A percentile compares a stretch with the other conserved stretches of the same genome.
Evolutionary conservation across 1,284 basidiomycete genomes (phyloP).

Genomic region (Cutaneotrichosporon arboriforme): DNA sequence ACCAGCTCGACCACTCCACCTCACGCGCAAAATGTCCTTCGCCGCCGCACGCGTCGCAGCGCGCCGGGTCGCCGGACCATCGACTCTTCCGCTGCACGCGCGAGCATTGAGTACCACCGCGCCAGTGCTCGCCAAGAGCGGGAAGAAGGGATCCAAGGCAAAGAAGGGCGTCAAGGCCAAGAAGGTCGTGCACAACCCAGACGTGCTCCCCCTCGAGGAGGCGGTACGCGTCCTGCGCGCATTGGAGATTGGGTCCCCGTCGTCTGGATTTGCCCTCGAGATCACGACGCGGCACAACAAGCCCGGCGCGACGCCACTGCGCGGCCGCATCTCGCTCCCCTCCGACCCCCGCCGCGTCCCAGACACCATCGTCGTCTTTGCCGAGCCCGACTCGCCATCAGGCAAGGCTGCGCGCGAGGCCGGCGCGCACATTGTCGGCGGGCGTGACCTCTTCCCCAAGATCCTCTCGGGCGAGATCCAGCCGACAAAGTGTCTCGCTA

Average conservation of each 20-base stretch:
- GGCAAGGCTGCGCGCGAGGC: conserved; percentile 65
- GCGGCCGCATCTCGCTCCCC: conserved; percentile 66
- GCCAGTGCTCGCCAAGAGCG: background rate
- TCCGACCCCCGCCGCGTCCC: conserved; percentile 63
- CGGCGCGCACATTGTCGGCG: conserved; percentile 81
- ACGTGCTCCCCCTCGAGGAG: conserved; percentile 35
- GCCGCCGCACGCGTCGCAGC: conserved; percentile 4
- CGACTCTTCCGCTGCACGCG: background rate
- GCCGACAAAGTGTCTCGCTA: conserved; percentile 57
- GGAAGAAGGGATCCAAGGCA: conserved; percentile 1
- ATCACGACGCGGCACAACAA: conserved; percentile 70
- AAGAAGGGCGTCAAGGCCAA: conserved; percentile 3
- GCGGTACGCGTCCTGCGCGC: conserved; percentile 50
- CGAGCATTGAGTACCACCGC: background rate
- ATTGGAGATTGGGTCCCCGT: conserved; percentile 68
- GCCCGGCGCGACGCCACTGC: conserved; percentile 64
- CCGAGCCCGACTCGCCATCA: conserved; percentile 52
- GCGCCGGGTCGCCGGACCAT: conserved; percentile 8
- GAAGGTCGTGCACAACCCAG: conserved; percentile 18
- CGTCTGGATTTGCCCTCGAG: conserved; percentile 70
- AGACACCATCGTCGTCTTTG: conserved; percentile 77
- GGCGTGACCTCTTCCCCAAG: conserved; percentile 71
- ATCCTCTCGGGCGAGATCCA: conserved; percentile 37
- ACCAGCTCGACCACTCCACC: background rate
- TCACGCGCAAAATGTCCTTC: conserved; percentile 7